These are phyloP conservation scores for Leersia perrieri DNA, from an alignment of 176 grass and related monocot genomes.

Conservation along the genomic window DNA sequence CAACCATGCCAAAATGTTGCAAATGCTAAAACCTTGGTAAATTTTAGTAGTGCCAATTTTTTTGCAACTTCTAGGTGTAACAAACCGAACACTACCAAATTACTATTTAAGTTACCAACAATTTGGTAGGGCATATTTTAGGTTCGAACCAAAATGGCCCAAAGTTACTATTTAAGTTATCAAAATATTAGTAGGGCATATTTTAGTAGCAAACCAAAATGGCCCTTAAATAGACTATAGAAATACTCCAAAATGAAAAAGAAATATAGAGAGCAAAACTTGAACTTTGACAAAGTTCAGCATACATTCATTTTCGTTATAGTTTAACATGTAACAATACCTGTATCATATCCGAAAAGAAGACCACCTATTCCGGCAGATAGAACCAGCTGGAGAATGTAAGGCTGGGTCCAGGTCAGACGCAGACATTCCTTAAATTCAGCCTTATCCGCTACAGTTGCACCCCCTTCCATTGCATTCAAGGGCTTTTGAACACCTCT, in stretches of 20 bases:
- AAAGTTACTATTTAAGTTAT: too few species aligned
- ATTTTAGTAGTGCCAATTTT: too few species aligned
- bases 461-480: conserved; percentile 71
- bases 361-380: conserved; percentile 92
- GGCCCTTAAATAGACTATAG: neutral
- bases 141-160: too few species aligned
- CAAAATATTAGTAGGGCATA: too few species aligned
- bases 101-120: too few species aligned
- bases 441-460: conserved; percentile 45
- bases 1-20: too few species aligned
- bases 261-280: neutral
- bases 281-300: neutral
- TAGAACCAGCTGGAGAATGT: conserved; percentile 83
- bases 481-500: neutral
- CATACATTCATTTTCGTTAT: neutral
- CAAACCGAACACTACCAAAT: too few species aligned
- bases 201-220: too few species aligned
- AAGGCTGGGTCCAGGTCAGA: conserved; percentile 79
- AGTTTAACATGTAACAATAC: conserved; percentile 35
- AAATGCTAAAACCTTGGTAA: too few species aligned
- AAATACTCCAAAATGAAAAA: neutral
- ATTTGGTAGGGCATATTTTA: too few species aligned
- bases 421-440: conserved; percentile 82
- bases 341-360: conserved; percentile 98
- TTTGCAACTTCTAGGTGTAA: too few species aligned